These are phyloP conservation scores for Alternaria atra DNA, from an alignment of 2,329 filamentous ascomycete genomes.

Conservation along the genomic window DNA sequence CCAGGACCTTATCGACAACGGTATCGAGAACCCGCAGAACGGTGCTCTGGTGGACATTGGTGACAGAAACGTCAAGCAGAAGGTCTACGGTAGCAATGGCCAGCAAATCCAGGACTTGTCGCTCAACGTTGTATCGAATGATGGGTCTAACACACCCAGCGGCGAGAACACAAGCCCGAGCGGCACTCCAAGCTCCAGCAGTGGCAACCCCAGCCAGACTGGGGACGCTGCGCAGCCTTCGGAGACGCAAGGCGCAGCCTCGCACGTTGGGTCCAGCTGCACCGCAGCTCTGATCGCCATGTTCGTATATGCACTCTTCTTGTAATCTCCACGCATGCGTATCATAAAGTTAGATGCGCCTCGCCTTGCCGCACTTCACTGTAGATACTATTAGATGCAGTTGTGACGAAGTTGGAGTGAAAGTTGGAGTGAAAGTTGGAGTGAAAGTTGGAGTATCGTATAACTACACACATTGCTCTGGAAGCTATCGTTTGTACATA, in stretches of 20 bases:
- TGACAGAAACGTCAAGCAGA: conserved; percentile 64
- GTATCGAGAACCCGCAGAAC: conserved; percentile 70
- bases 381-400: too few relatives aligned
- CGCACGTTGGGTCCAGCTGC: conserved; percentile 1
- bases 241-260: conserved; percentile 25
- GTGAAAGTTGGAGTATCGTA: neutral
- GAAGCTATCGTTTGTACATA: neutral
- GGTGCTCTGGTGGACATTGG: conserved; percentile 67
- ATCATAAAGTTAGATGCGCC: neutral
- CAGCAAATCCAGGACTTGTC: conserved; percentile 69
- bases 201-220: conserved; percentile 12
- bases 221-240: conserved; percentile 27
- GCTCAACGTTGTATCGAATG: conserved; percentile 63
- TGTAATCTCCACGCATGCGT: neutral
- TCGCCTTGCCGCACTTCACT: too few relatives aligned
- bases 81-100: conserved; percentile 66
- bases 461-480: neutral
- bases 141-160: conserved; percentile 65
- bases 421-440: neutral
- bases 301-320: conserved; percentile 7
- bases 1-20: conserved; percentile 78
- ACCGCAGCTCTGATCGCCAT: conserved; percentile 4
- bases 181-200: neutral
- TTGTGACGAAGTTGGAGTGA: neutral
- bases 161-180: conserved; percentile 48